Conservation (phyloP, 2,329 filamentous ascomycete genomes). For the Aspergillus intermedius region DNA sequence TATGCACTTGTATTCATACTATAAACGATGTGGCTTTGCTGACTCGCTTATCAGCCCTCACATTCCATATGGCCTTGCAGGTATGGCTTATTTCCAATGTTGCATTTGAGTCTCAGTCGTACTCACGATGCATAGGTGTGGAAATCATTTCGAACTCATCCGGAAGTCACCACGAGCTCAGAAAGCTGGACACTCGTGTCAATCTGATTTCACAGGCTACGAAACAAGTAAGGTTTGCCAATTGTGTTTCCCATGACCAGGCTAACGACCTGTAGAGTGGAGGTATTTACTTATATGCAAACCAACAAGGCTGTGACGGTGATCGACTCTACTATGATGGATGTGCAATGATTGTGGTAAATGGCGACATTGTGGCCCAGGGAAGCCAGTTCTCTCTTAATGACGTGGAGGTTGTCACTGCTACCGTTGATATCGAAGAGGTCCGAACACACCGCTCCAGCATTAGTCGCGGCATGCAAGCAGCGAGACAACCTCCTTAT, state of each 20-base stretch:
- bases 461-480: constrained; percentile 28
- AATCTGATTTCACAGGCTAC: constrained; percentile 62
- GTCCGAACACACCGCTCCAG: constrained; percentile 30
- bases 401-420: constrained; percentile 60
- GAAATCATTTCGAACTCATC: constrained; percentile 67
- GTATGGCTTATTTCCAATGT: constrained; percentile 43
- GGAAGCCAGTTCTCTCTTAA: constrained; percentile 60
- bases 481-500: constrained; percentile 24
- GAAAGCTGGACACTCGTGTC: constrained; percentile 60
- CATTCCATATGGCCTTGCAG: constrained; percentile 52
- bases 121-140: constrained; percentile 47
- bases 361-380: constrained; percentile 59
- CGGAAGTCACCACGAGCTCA: constrained; percentile 61
- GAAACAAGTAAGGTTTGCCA: constrained; percentile 16
- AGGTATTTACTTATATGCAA: constrained; percentile 54
- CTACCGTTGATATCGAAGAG: constrained; percentile 64
- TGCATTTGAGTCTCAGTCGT: constrained; percentile 28
- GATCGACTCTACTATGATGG: constrained; percentile 60
- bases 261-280: constrained; percentile 29
- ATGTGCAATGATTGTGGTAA: constrained; percentile 57
- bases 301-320: constrained; percentile 55
- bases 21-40: constrained; percentile 13
- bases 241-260: not conserved
- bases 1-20: constrained; percentile 5
- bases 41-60: constrained; percentile 41